phyloP scores from a whole-genome alignment of 1,139 yeast species.

The Geotrichum bryndzae region DNA sequence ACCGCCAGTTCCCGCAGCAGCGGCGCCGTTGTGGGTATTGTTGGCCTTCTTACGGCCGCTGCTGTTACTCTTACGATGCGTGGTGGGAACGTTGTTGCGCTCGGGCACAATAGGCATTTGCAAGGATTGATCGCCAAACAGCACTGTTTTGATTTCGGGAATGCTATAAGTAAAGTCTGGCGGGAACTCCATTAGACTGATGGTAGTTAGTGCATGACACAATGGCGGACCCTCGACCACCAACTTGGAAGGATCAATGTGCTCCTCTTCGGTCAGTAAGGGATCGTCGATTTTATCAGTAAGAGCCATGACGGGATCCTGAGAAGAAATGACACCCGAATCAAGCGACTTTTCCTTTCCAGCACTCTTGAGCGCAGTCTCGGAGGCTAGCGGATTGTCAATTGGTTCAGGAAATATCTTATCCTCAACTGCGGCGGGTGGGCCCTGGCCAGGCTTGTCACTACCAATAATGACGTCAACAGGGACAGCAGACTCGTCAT shows the following conservation, averaged over 20 bases:
- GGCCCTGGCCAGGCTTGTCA: background rate
- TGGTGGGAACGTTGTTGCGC: background rate
- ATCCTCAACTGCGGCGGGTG: background rate
- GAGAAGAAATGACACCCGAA: background rate
- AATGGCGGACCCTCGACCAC: conserved; percentile 28
- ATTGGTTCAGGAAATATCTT: background rate
- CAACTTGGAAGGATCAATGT: conserved; percentile 7
- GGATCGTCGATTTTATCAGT: background rate
- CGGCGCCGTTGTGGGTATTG: background rate
- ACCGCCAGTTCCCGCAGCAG: background rate
- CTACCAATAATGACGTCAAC: background rate
- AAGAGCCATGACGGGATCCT: background rate
- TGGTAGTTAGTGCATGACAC: conserved; percentile 23
- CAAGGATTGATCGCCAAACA: conserved; percentile 58
- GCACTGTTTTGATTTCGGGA: conserved; percentile 40
- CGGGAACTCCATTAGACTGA: conserved; percentile 31
- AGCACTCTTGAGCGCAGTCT: background rate
- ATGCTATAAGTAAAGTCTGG: conserved; percentile 26
- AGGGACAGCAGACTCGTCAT: background rate
- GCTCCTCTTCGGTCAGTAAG: background rate
- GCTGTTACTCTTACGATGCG: background rate
- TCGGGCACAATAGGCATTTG: conserved; percentile 43
- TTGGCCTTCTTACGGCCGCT: conserved; percentile 6
- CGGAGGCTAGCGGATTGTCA: background rate
- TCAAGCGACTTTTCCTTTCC: background rate